These are phyloP conservation scores for Endotrypanum monterogeii DNA, from an alignment of 208 protist genomes.

Conservation along the genomic window DNA sequence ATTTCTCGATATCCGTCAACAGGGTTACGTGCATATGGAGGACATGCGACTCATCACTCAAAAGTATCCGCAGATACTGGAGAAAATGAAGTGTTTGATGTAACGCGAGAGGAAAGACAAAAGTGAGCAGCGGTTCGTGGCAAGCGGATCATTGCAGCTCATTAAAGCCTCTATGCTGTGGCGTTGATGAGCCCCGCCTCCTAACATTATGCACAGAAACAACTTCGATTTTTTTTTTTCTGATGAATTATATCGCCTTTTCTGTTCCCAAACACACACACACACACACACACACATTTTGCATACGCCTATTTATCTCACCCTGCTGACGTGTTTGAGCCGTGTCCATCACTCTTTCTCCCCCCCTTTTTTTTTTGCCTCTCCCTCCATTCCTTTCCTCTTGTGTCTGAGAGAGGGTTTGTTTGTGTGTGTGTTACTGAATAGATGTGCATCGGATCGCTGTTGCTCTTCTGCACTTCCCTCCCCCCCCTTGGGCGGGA, in stretches of 20 bases:
- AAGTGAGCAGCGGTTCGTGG: neutral
- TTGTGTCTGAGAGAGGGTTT: too few relatives aligned
- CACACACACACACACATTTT: neutral
- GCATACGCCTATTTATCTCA: neutral
- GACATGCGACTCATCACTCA: slow-evolving; percentile 82
- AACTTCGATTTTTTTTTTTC: neutral
- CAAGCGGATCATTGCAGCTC: neutral
- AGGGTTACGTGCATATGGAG: slow-evolving; percentile 68
- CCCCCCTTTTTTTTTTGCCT: too few relatives aligned
- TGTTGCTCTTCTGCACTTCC: too few relatives aligned
- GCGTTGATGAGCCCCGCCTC: neutral
- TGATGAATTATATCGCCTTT: too few relatives aligned
- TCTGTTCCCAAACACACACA: neutral
- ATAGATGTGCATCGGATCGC: too few relatives aligned
- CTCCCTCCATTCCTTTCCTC: too few relatives aligned
- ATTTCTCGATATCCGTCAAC: slow-evolving; percentile 83
- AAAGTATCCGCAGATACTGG: slow-evolving; percentile 86
- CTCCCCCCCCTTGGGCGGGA: too few relatives aligned
- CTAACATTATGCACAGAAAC: neutral
- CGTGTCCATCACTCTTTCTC: too few relatives aligned
- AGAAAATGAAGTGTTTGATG: slow-evolving; percentile 92
- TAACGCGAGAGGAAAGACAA: neutral
- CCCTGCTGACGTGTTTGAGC: too few relatives aligned
- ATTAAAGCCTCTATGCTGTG: neutral
- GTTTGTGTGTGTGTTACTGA: too few relatives aligned